Conservation (phyloP, 345 rosid genomes). For the Limnanthes douglasii region DNA sequence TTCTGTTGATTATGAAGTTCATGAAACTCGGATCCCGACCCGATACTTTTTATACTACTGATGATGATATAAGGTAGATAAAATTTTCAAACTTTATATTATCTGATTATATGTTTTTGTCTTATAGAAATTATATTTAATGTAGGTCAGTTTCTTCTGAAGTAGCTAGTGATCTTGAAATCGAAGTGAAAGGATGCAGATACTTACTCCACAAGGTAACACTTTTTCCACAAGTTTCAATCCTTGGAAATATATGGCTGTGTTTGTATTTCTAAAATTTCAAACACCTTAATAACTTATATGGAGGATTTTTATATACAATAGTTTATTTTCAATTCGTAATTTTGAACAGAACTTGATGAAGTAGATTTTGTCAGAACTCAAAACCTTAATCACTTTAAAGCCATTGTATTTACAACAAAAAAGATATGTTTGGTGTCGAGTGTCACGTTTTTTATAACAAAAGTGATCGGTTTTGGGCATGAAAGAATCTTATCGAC, state of each 20-base stretch:
- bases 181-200: constrained; percentile 74
- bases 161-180: constrained; percentile 70
- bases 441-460: too few species aligned
- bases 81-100: neutral
- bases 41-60: constrained; percentile 72
- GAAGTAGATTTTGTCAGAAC: too few species aligned
- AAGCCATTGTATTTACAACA: too few species aligned
- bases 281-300: too few species aligned
- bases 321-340: constrained; percentile 6
- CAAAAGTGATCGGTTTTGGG: too few species aligned
- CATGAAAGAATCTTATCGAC: too few species aligned
- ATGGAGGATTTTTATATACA: too few species aligned
- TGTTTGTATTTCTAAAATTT: too few species aligned
- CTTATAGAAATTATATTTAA: neutral
- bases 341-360: too few species aligned
- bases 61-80: constrained; percentile 68
- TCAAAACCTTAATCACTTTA: too few species aligned
- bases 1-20: too few species aligned
- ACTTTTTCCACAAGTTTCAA: neutral
- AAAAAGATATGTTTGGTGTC: too few species aligned
- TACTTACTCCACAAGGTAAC: constrained; percentile 93
- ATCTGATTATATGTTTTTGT: neutral
- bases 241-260: neutral
- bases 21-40: constrained; percentile 94
- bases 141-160: constrained; percentile 89